Base-by-base conservation (phyloP, 2,329 filamentous ascomycete species). In the Tolypocladium capitatum region DNA sequence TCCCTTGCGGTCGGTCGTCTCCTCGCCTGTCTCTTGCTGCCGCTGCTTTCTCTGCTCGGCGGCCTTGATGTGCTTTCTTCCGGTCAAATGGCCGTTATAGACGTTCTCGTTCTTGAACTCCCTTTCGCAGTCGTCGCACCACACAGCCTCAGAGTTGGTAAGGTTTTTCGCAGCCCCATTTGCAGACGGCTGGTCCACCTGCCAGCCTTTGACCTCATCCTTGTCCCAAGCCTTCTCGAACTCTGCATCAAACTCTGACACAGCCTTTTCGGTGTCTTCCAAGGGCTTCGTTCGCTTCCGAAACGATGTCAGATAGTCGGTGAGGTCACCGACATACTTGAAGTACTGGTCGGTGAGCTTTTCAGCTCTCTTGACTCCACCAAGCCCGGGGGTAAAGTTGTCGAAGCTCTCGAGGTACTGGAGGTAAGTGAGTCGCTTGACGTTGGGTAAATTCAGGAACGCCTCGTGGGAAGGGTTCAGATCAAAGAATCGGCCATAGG, bases 21-120 rank as follows among this genome's bases (percentile, higher is more conserved):
- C 53, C 36, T 59, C 59, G 35, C 55, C 55, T 6, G 59, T 57
- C 24, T 72, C 70, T 34, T 68, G 65, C 51, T 69, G 65, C 49
- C 69, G 67, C 51, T 72, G 66, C 47, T 73, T 73, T 38, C 82
- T 75, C 46, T 77, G 74, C 61, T 88, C 81, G 1, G 84, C 86
- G 0, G 86, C 86, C 58, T 88, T 87, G 63, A 91, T 79, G 63
- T 98, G 92, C 63, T 97, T 98, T 68, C 94, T 91, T 38, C 91
- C 91, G 0, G 72, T 84, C 51, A 98, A 68, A 63, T 98, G 92
- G 34, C 80, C 82, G 58, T 89, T 90, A 72, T 94, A 95, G 43
- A 96, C 88, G 52, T 95, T 95, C 55, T 92, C 81, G 59, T 96
- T 97, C 59, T 86, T 89, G 69, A 97, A 98, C 50, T 91, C 87